phyloP scores from a whole-genome alignment of 768 basidiomycete genomes.

The Lactifluus subvellereus region DNA sequence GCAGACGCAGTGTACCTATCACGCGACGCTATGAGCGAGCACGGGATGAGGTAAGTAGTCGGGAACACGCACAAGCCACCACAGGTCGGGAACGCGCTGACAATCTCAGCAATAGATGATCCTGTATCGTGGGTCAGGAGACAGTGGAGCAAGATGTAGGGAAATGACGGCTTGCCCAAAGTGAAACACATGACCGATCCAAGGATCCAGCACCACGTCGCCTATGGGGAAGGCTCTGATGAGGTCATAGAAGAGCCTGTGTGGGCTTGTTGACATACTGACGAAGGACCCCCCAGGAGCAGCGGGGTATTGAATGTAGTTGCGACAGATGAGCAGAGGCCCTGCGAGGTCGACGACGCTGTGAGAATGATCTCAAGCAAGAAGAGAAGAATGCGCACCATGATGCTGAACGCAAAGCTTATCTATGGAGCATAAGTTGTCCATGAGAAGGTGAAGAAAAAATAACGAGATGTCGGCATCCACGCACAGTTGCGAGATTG shows the following conservation, averaged over 20 bases:
- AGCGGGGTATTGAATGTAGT: conserved; percentile 77
- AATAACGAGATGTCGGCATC: neutral
- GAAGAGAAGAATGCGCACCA: conserved; percentile 36
- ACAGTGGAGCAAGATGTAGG: neutral
- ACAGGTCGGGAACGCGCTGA: conserved; percentile 69
- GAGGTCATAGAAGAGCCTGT: neutral
- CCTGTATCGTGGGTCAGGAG: conserved; percentile 28
- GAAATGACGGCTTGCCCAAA: conserved; percentile 35
- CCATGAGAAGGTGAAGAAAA: neutral
- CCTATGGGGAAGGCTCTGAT: conserved; percentile 30
- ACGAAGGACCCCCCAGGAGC: conserved; percentile 61
- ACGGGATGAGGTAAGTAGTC: neutral
- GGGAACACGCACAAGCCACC: conserved; percentile 52
- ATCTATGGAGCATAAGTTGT: conserved; percentile 36
- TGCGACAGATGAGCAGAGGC: conserved; percentile 68
- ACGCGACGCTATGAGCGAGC: neutral
- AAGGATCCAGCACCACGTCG: conserved; percentile 71
- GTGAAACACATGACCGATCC: conserved; percentile 71
- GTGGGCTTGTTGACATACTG: conserved; percentile 37
- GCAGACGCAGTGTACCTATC: conserved; percentile 76
- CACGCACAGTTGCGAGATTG: conserved; percentile 65
- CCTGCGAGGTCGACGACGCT: conserved; percentile 34
- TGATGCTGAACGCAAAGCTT: conserved; percentile 73
- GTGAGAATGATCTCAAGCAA: neutral
- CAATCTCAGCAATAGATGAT: conserved; percentile 68